These are phyloP conservation scores for Aquilaria agallochum DNA, from an alignment of 441 rosid species.

Conservation along the genomic window DNA sequence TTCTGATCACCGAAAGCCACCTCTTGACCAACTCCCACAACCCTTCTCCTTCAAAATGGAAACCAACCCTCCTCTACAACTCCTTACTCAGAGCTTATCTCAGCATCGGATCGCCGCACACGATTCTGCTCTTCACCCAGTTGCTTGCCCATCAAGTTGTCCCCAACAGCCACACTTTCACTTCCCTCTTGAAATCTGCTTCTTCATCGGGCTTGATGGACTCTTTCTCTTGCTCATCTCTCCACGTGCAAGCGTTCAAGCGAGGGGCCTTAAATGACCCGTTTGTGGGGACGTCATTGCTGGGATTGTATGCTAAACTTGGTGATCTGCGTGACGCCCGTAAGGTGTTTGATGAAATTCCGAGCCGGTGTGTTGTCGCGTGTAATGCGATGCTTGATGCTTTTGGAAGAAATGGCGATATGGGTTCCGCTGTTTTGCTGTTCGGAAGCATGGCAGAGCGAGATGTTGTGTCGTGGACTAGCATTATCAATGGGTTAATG, in stretches of 20 bases:
- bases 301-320: slow-evolving; percentile 33
- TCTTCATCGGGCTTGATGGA: slow-evolving; percentile 14
- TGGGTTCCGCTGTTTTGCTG: slow-evolving; percentile 39
- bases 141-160: slow-evolving; percentile 41
- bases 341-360: slow-evolving; percentile 54
- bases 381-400: slow-evolving; percentile 61
- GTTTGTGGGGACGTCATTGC: slow-evolving; percentile 49
- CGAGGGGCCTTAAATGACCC: slow-evolving; percentile 50
- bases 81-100: slow-evolving; percentile 57
- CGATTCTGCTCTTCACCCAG: slow-evolving; percentile 43
- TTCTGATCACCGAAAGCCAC: slow-evolving; percentile 31
- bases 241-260: slow-evolving; percentile 47
- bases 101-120: slow-evolving; percentile 28
- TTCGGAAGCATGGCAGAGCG: slow-evolving; percentile 40
- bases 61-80: slow-evolving; percentile 46
- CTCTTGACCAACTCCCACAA: slow-evolving; percentile 22
- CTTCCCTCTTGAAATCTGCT: slow-evolving; percentile 52
- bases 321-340: slow-evolving; percentile 31
- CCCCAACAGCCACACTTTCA: slow-evolving; percentile 59
- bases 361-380: slow-evolving; percentile 37
- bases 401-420: slow-evolving; percentile 46
- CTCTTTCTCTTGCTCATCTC: slow-evolving; percentile 33
- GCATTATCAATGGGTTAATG: slow-evolving; percentile 53
- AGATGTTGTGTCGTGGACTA: slow-evolving; percentile 76
- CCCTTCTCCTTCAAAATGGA: slow-evolving; percentile 27